Base-by-base conservation (phyloP, 352 stramenopile species). In the Pilasporangium apinafurcum region DNA sequence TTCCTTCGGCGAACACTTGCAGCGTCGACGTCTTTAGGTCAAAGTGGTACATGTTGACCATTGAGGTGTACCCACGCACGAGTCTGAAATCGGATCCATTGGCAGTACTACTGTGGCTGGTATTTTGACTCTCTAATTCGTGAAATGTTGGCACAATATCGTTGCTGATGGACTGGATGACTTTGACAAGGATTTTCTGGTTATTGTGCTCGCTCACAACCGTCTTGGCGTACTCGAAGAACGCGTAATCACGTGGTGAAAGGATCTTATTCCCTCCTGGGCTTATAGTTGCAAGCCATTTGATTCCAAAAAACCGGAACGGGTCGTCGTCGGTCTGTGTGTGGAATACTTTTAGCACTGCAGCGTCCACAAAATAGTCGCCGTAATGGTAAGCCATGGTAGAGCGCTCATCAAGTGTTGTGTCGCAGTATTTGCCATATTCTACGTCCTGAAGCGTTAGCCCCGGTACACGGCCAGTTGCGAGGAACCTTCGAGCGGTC, bases 301-400 rank as follows among this genome's bases (percentile, higher is more conserved):
- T 89, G 34, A 89, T 56, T n/a, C 77, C 77, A 44, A 84, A 86
- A 41, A 86, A 86, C 30, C 59, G 56, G 48, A 89, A 89, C 29
- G 60, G 51, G 31, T 89, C 77, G 48, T 71, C 62, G 1, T 75
- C 61, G 5, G 57, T 79, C 55, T 82, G 68, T 7, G 66, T 62
- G 44, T 86, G 73, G 8, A 79, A 62, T 3, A 72, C 50, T n/a
- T 73, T 48, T n/a, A 89, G 63, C 39, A 89, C 62, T 2, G 64
- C 78, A 1, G 74, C 78, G 46, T 90, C 78, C 21, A 90, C 43
- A 41, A 86, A 86, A 44, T 70, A 66, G 26, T 86, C 74, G 8
- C 65, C 53, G 45, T 67, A 82, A 35, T 83, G 43, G 38, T 82
- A 75, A 2, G 77, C 73, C 36, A 59, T 72, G 14, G 70, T 47